These are phyloP conservation scores for Fusarium sp. DNA, from an alignment of 2,329 filamentous ascomycete genomes.

Conservation along the genomic window DNA sequence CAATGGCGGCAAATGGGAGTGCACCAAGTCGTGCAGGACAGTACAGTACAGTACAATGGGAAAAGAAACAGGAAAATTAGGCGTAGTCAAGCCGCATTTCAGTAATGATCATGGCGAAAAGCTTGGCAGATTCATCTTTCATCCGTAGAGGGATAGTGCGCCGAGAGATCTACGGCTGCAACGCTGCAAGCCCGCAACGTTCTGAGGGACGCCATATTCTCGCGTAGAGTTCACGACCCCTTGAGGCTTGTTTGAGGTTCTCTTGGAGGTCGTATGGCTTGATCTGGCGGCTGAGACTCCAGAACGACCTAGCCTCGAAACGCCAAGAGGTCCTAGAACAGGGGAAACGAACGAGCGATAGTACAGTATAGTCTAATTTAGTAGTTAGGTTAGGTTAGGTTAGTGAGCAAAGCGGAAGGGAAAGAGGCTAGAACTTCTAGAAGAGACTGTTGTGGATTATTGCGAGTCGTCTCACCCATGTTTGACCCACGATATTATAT, in stretches of 20 bases:
- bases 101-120: not conserved
- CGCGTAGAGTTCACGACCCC: not conserved
- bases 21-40: slow-evolving; percentile 2
- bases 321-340: slow-evolving; percentile 21
- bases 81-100: not conserved
- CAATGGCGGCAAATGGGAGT: slow-evolving; percentile 14
- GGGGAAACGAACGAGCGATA: slow-evolving; percentile 5
- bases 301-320: slow-evolving; percentile 33
- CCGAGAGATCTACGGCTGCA: slow-evolving; percentile 26
- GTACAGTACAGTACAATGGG: not conserved
- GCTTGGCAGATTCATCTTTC: slow-evolving; percentile 4
- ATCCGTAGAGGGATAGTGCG: slow-evolving; percentile 20
- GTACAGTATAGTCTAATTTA: not conserved
- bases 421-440: slow-evolving; percentile 18
- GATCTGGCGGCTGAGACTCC: slow-evolving; percentile 25
- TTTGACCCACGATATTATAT: slow-evolving; percentile 25
- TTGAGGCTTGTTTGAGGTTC: slow-evolving; percentile 24
- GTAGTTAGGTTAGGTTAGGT: not conserved
- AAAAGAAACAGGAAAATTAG: not conserved
- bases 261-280: not conserved
- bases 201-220: slow-evolving; percentile 20
- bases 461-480: slow-evolving; percentile 15
- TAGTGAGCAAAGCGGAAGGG: not conserved
- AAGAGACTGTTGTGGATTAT: slow-evolving; percentile 11
- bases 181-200: slow-evolving; percentile 26